phyloP scores from a whole-genome alignment of 1,139 yeast genomes.

The Blastobotrys serpentis region DNA sequence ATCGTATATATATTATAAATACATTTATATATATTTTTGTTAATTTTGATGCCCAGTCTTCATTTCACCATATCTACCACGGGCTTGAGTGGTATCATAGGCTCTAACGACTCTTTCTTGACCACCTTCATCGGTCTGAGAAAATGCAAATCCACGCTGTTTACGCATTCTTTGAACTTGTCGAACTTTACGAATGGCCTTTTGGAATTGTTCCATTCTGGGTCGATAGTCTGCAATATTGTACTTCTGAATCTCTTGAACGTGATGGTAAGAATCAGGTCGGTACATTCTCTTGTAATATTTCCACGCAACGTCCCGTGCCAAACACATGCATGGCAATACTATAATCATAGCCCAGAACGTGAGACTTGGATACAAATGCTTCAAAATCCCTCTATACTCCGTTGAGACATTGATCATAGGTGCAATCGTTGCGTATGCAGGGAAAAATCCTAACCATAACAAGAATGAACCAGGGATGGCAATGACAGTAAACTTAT shows the following conservation, averaged over 20 bases:
- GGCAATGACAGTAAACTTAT: slow-evolving; percentile 85
- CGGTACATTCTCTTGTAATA: slow-evolving; percentile 86
- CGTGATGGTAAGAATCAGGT: slow-evolving; percentile 91
- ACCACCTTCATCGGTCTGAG: slow-evolving; percentile 94
- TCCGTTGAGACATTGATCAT: slow-evolving; percentile 77
- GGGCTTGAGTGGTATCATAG: slow-evolving; percentile 79
- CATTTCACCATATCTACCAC: slow-evolving; percentile 56
- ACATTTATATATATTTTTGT: neutral
- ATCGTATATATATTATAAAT: neutral
- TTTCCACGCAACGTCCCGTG: slow-evolving; percentile 92
- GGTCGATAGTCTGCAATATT: slow-evolving; percentile 94
- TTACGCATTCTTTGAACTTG: slow-evolving; percentile 98
- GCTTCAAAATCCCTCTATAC: slow-evolving; percentile 74
- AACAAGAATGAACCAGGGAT: slow-evolving; percentile 89
- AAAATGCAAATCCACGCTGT: slow-evolving; percentile 97
- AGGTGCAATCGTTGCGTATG: slow-evolving; percentile 85
- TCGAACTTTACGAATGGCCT: slow-evolving; percentile 93
- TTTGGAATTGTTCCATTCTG: slow-evolving; percentile 93
- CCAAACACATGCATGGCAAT: slow-evolving; percentile 70
- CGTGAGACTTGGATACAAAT: slow-evolving; percentile 70
- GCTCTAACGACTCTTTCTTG: slow-evolving; percentile 89
- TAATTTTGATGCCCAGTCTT: slow-evolving; percentile 23
- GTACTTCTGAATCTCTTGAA: slow-evolving; percentile 94
- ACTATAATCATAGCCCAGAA: slow-evolving; percentile 86
- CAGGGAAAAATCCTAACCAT: slow-evolving; percentile 86